These are phyloP conservation scores for Mycena epipterygia DNA, from an alignment of 768 basidiomycete species.

Conservation along the genomic window DNA sequence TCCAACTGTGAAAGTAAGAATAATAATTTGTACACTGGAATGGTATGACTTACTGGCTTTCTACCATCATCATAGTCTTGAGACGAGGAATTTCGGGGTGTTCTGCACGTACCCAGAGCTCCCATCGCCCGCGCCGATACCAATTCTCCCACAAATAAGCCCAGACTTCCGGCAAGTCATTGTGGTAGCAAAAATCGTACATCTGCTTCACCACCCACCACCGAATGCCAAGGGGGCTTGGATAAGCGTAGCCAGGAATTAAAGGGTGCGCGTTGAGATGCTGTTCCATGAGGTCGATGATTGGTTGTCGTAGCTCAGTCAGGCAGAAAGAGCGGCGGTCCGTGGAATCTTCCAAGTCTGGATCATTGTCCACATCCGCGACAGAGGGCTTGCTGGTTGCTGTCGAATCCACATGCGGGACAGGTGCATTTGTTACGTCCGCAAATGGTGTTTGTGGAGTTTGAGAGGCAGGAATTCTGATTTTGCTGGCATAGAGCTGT, in stretches of 20 bases:
- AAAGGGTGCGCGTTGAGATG: constrained; percentile 18
- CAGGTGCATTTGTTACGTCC: no score
- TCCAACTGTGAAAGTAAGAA: constrained; percentile 31
- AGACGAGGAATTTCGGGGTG: constrained; percentile 14
- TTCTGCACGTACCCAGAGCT: constrained; percentile 28
- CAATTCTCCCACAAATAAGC: constrained; percentile 19
- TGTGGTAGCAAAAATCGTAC: constrained; percentile 25
- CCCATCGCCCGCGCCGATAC: constrained; percentile 19
- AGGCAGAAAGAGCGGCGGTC: constrained; percentile 21
- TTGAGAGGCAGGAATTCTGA: neutral
- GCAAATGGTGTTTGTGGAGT: no score
- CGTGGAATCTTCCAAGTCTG: neutral
- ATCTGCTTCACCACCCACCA: constrained; percentile 26
- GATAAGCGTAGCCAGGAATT: constrained; percentile 14
- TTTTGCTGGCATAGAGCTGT: neutral
- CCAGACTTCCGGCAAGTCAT: constrained; percentile 25
- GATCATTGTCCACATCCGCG: neutral
- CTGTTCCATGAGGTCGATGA: constrained; percentile 15
- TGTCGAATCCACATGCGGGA: no score
- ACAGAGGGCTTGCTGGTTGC: neutral
- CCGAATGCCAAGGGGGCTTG: constrained; percentile 6
- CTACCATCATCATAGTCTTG: constrained; percentile 25
- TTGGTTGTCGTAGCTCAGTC: neutral
- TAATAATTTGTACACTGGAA: neutral
- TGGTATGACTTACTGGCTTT: constrained; percentile 20